Base-by-base conservation (phyloP, 2,329 filamentous ascomycete genomes). In the Calonectria honghensis region DNA sequence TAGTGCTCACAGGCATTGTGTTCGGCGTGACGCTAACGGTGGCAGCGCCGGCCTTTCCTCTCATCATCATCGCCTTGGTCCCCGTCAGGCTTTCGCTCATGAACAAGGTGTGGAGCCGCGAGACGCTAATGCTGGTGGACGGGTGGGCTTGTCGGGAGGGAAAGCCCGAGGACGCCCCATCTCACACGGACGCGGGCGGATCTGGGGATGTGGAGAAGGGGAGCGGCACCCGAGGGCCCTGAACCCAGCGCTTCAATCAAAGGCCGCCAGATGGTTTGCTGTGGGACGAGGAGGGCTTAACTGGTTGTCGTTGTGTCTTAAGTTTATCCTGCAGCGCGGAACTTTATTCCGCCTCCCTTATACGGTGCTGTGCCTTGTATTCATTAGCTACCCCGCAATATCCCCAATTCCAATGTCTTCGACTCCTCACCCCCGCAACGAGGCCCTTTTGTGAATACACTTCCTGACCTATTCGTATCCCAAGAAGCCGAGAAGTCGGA, bases 61-160 rank as follows among this genome's bases (percentile, higher is more conserved):
- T 94, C 10, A 87, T 93, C 32, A 92, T 94, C 73, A 90, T 93
- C 68, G 87, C 89, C 7, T 82, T 93, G n/a, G 91, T 94, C 1
- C 92, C 92, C 0, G 85, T 92, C n/a, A 85, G 92, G 14, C 81
- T 94, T 11, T 84, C 89, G 20, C 69, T 92, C 16, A 93, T 93
- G 91, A 91, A 90, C 73, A 86, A 83, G 65, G 84, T 92, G 70
- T 93, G 91, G 91, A 87, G 86, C 24, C 86, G 87, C 57, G 90
- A 93, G 76, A 91, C 90, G 10, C 85, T 93, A 64, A 80, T 82
- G 41, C 82, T 82, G 72, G 86, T 88, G 20, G 87, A 89, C 76
- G 84, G 82, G 6, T 88, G 86, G 86, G 86, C 87, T 18, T 91
- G 89, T 75, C 86, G 87, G 31, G 86, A 89, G 54, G 90, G 89